These are phyloP conservation scores for Anthracocystis panici-leucophaei DNA, from an alignment of 1,284 basidiomycete species.

Conservation along the genomic window DNA sequence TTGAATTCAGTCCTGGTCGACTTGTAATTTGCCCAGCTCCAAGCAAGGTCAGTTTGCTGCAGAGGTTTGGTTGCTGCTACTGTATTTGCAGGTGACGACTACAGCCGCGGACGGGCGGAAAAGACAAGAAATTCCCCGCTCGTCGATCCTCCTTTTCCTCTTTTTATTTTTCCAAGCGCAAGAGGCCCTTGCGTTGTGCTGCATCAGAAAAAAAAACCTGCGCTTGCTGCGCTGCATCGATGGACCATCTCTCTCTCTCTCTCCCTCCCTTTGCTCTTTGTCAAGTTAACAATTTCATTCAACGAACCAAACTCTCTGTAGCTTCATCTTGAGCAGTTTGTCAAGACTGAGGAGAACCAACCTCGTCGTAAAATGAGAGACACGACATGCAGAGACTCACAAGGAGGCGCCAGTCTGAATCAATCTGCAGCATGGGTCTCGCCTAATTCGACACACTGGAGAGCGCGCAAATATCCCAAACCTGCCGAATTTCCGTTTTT, in stretches of 20 bases:
- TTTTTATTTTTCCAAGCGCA: background rate
- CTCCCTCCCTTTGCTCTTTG: too few relatives aligned
- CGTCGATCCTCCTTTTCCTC: constrained; percentile 7
- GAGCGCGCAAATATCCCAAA: background rate
- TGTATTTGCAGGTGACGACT: background rate
- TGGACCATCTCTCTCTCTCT: background rate
- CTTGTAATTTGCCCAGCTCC: background rate
- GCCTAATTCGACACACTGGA: background rate
- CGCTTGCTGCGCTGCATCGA: background rate
- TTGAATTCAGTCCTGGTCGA: background rate
- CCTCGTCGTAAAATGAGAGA: background rate
- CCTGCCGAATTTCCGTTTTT: background rate
- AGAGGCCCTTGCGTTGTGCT: constrained; percentile 12
- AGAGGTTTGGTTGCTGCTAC: background rate
- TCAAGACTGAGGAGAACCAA: background rate
- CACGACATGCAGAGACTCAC: background rate
- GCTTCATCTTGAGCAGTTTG: background rate
- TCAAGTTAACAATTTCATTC: too few relatives aligned
- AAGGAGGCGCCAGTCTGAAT: background rate
- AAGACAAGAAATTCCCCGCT: constrained; percentile 14
- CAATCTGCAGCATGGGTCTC: constrained; percentile 8
- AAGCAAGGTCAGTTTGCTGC: background rate
- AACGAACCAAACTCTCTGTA: background rate
- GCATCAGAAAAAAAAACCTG: background rate
- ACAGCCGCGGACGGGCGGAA: background rate